These are phyloP conservation scores for Sphagnum tenellum DNA, from an alignment of 225 moss, liverwort and hornwort genomes.

Conservation along the genomic window DNA sequence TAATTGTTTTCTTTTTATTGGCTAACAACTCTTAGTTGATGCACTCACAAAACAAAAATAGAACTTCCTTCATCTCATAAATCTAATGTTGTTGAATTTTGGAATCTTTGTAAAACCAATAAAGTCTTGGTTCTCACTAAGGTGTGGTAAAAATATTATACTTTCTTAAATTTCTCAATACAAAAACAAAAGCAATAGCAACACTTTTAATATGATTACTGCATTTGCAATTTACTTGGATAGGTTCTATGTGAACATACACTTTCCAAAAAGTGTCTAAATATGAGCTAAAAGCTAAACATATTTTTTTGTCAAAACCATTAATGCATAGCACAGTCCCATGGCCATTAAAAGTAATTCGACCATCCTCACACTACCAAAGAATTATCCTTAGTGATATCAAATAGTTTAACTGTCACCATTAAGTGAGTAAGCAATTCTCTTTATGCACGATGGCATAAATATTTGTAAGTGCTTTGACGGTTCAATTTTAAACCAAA, in stretches of 20 bases:
- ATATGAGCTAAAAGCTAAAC: constrained; percentile 28
- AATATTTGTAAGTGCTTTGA: constrained; percentile 28
- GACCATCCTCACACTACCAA: too few relatives aligned
- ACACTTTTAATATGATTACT: constrained; percentile 12
- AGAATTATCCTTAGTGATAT: constrained; percentile 36
- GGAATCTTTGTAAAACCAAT: constrained; percentile 18
- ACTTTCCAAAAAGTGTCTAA: constrained; percentile 44
- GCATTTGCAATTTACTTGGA: constrained; percentile 13
- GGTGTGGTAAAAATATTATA: constrained; percentile 17
- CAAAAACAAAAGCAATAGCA: constrained; percentile 32
- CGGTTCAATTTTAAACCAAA: constrained; percentile 27
- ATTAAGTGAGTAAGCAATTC: constrained; percentile 28
- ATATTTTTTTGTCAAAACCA: too few relatives aligned
- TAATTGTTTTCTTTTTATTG: constrained; percentile 1
- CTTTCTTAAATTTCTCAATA: not conserved
- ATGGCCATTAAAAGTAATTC: too few relatives aligned
- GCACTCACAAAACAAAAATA: constrained; percentile 5
- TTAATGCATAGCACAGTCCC: too few relatives aligned
- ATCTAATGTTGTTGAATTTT: constrained; percentile 34
- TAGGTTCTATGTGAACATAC: constrained; percentile 27
- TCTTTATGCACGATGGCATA: constrained; percentile 25
- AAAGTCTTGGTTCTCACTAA: constrained; percentile 39
- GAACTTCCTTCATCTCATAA: constrained; percentile 37
- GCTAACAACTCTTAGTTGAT: not conserved
- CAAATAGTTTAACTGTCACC: constrained; percentile 36